These are phyloP conservation scores for Dioszegia aurantiaca DNA, from an alignment of 768 basidiomycete species.

Conservation along the genomic window DNA sequence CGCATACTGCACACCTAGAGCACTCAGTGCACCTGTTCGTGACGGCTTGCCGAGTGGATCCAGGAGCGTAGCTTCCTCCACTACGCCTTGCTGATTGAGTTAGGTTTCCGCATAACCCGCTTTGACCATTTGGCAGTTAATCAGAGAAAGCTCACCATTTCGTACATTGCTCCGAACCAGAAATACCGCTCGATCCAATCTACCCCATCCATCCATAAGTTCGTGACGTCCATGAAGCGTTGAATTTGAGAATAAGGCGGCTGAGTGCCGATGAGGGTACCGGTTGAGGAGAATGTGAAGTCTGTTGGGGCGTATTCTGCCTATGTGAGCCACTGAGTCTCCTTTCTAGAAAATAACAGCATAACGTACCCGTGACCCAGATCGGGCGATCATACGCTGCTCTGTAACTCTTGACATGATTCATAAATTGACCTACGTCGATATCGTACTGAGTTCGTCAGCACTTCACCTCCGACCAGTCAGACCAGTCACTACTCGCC, in stretches of 20 bases:
- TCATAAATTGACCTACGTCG: conserved; percentile 59
- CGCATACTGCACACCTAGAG: conserved; percentile 28
- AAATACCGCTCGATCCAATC: conserved; percentile 62
- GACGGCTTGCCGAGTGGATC: conserved; percentile 11
- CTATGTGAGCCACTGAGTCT: background rate
- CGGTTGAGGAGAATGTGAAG: conserved; percentile 21
- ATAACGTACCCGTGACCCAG: conserved; percentile 58
- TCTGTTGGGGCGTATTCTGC: conserved; percentile 23
- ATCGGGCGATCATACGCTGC: conserved; percentile 59
- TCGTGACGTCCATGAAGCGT: conserved; percentile 59
- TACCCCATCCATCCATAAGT: conserved; percentile 59
- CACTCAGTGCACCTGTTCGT: conserved; percentile 27
- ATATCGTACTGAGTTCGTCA: conserved; percentile 66
- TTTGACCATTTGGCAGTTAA: too few species aligned
- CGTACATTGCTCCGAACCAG: conserved; percentile 63
- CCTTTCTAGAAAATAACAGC: background rate
- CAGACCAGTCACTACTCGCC: conserved; percentile 32
- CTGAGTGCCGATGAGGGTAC: conserved; percentile 47
- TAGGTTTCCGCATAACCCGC: background rate
- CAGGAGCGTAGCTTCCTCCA: conserved; percentile 19
- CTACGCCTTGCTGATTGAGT: conserved; percentile 30
- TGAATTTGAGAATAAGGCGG: conserved; percentile 57
- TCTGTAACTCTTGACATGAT: conserved; percentile 59
- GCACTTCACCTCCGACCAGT: background rate
- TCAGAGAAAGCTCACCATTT: conserved; percentile 54